Conservation (phyloP, 2,329 filamentous ascomycete genomes). For the Talaromyces sp. region DNA sequence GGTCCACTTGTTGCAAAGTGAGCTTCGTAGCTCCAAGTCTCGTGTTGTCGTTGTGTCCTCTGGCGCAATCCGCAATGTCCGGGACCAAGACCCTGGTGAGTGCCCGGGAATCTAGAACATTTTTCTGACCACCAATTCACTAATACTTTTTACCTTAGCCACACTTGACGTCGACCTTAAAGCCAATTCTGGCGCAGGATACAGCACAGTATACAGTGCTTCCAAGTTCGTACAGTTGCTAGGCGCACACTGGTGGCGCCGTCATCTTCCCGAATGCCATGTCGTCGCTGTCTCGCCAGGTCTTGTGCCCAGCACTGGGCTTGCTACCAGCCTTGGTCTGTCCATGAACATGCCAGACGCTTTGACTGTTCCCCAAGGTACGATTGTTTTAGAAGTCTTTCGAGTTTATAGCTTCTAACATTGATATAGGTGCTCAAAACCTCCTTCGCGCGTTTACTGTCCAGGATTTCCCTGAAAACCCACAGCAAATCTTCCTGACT, state of each 20-base stretch:
- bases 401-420: background rate
- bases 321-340: slow-evolving; percentile 19
- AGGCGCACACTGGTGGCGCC: slow-evolving; percentile 30
- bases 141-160: slow-evolving; percentile 5
- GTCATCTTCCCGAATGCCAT: slow-evolving; percentile 22
- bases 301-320: slow-evolving; percentile 24
- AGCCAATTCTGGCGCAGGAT: slow-evolving; percentile 25
- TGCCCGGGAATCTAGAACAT: background rate
- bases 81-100: slow-evolving; percentile 24
- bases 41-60: slow-evolving; percentile 29
- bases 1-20: slow-evolving; percentile 21
- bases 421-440: slow-evolving; percentile 23
- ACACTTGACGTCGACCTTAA: slow-evolving; percentile 27
- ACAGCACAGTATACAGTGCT: slow-evolving; percentile 23
- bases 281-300: slow-evolving; percentile 29
- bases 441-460: slow-evolving; percentile 24
- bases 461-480: slow-evolving; percentile 24
- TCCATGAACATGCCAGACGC: slow-evolving; percentile 29
- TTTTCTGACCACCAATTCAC: background rate
- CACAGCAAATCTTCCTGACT: slow-evolving; percentile 29
- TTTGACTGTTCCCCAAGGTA: slow-evolving; percentile 28
- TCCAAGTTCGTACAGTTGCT: slow-evolving; percentile 29
- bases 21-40: slow-evolving; percentile 20
- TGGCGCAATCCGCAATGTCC: slow-evolving; percentile 25
- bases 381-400: background rate